These are phyloP conservation scores for Calonectria leucothoes DNA, from an alignment of 2,329 filamentous ascomycete species.

Conservation along the genomic window DNA sequence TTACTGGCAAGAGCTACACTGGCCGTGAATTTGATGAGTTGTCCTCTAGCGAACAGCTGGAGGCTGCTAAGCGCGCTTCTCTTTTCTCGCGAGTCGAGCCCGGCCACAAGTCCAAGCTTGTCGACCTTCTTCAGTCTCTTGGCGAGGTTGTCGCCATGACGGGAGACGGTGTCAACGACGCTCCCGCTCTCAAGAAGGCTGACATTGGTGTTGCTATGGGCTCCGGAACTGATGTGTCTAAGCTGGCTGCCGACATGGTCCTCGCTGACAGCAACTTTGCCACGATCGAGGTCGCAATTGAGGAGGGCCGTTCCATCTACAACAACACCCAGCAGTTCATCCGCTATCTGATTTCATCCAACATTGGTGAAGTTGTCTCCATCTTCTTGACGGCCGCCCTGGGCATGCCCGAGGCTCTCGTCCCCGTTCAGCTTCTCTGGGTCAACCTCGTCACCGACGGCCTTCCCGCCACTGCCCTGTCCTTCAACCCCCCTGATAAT, in stretches of 20 bases:
- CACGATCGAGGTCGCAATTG: constrained; percentile 94
- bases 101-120: constrained; percentile 95
- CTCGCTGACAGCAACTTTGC: constrained; percentile 99
- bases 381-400: constrained; percentile 97
- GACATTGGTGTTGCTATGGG: constrained; percentile 99
- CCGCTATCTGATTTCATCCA: constrained; percentile 97
- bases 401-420: constrained; percentile 97
- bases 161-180: constrained; percentile 98
- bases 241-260: constrained; percentile 98
- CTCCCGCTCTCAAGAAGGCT: constrained; percentile 96
- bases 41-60: constrained; percentile 80
- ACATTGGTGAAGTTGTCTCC: constrained; percentile 98
- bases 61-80: constrained; percentile 86
- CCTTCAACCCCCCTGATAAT: constrained; percentile 98
- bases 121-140: constrained; percentile 92
- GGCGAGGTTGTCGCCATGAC: constrained; percentile 99
- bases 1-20: constrained; percentile 93
- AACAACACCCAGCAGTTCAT: constrained; percentile 99
- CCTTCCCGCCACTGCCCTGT: constrained; percentile 93
- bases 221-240: constrained; percentile 95
- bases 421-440: constrained; percentile 97
- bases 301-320: constrained; percentile 98
- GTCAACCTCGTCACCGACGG: constrained; percentile 98
- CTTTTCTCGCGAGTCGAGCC: constrained; percentile 98
- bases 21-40: constrained; percentile 94